Base-by-base conservation (phyloP, 352 stramenopile species). In the Phytopythium litorale region DNA sequence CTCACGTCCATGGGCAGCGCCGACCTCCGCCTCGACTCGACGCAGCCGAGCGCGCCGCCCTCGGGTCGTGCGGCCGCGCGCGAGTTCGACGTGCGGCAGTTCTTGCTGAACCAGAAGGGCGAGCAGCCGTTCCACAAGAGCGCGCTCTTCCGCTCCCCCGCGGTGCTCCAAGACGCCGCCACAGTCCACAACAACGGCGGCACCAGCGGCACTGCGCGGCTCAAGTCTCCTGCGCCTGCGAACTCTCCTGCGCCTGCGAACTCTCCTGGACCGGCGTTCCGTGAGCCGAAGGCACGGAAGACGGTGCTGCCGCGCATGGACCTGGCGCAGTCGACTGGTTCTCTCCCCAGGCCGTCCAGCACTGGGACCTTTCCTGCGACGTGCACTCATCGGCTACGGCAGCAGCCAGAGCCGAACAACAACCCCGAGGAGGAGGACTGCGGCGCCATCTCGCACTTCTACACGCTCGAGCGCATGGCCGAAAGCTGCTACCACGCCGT, bases 391-490 rank as follows among this genome's bases (percentile, higher is more conserved):
- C 16, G 38, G 13, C n/a, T 23, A n/a, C 13, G 55, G 51, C 12
- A 12, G 21, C 13, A 42, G 9, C 5, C 52, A 56, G 33, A 30
- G 6, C 11, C 35, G 6, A 40, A 55, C 30, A 46, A 72, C 23
- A 64, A 71, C 11, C 50, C 59, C 57, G 54, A 64, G 23, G 71
- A 79, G 4, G 67, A 79, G 0, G 68, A 80, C 11, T 62, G 78
- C 2, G 72, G 73, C 28, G 37, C 70, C 2, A 71, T 88, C 19
- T 87, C 78, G 32, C 85, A 89, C 60, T 88, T 92, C 50, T 94
- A 94, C 70, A 88, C 85, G 25, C 70, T 92, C 25, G 83, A 92
- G 61, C 87, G 81, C 40, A 75, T 92, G 64, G 69, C 79, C 1
- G 79, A 85, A 45, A 87, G 72, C 33, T 92, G 80, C 53, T 87